A percentile compares a stretch with the other conserved stretches of the same genome.
phyloP scores from a whole-genome alignment of 1,284 basidiomycete species.

The Mycena sp. region DNA sequence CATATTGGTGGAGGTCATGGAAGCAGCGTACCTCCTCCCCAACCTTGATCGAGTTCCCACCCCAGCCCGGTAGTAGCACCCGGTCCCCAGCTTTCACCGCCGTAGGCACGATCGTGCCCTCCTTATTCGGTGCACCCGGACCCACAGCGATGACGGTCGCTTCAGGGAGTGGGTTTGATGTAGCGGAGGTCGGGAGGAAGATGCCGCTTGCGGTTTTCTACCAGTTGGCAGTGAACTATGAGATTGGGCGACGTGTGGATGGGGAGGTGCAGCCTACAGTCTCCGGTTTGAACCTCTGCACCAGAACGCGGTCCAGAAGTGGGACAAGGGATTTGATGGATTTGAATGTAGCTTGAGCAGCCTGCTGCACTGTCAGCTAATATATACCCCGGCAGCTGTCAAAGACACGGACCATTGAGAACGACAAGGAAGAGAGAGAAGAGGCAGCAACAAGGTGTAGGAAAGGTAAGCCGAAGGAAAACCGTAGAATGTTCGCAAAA shows the following conservation, averaged over 20 bases:
- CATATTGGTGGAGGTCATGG: neutral
- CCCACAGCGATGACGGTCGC: conserved; percentile 97
- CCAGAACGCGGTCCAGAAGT: conserved; percentile 95
- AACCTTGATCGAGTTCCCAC: conserved; percentile 95
- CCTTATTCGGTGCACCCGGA: conserved; percentile 90
- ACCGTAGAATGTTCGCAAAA: conserved; percentile 1
- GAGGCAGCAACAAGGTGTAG: neutral
- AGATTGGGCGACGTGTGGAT: neutral
- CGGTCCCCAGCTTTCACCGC: conserved; percentile 91
- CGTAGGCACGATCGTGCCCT: conserved; percentile 83
- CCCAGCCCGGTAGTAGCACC: conserved; percentile 95
- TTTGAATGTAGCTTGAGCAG: conserved; percentile 89
- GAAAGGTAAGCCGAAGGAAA: conserved; percentile 5
- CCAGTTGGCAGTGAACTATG: neutral
- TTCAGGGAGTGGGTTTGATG: conserved; percentile 88
- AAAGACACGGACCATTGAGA: conserved; percentile 18
- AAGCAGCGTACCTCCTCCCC: conserved; percentile 88
- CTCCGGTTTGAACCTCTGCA: conserved; percentile 96
- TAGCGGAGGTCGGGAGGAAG: conserved; percentile 92
- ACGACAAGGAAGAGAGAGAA: conserved; percentile 2
- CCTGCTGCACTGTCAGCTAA: conserved; percentile 43
- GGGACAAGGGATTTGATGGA: conserved; percentile 93
- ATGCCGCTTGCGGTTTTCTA: conserved; percentile 96
- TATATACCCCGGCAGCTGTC: neutral
- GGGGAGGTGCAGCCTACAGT: conserved; percentile 62